Base-by-base conservation (phyloP, 2,329 filamentous ascomycete genomes). In the Epicoccum sorghinum region DNA sequence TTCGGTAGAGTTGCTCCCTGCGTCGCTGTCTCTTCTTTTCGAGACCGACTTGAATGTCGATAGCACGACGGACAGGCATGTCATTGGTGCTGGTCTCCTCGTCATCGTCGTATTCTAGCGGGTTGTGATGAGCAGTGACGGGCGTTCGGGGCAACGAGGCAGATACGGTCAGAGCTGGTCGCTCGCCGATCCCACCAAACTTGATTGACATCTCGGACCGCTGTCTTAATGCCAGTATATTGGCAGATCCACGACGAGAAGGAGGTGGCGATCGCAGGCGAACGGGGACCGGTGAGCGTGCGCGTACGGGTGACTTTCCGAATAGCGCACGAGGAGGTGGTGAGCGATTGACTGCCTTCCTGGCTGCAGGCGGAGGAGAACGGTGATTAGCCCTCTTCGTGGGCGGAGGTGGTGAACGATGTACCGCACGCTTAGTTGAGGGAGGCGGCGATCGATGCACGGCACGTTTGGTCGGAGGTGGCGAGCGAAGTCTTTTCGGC, bases 21-120 rank as follows among this genome's bases (percentile, higher is more conserved):
- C 95, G 89, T 61, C 95, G 88, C 78, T 95, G 90, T 24, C 93
- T 89, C 79, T 96, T 98, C 76, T 90, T 89, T 79, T 99, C 95
- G 1, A 99, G 84, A 7, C 95, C 95, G 22, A 74, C 64, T 75
- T 96, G 96, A 76, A 97, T 99, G 75, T 98, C 95, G 63, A 99
- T 96, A 32, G 95, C 93, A n/a, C 92, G 91, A 59, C 95, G 89
- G 8, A 91, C 84, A 60, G 95, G 91, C 37, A 86, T 78, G 33
- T 75, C 74, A 5, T 70, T 70, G n/a, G 71, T 67, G 9, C 69
- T 72, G 10, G 68, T 73, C 42, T 75, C 41, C 10, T 52, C 72
- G 33, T 77, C 73, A 18, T 78, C 75, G 30, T 76, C 74, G 52
- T 78, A 75, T 12, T 72, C 66, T 9, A 68, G 61, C 37, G 68